These are phyloP conservation scores for Erigeron canadensis DNA, from an alignment of 129 eudicot genomes.

Conservation along the genomic window DNA sequence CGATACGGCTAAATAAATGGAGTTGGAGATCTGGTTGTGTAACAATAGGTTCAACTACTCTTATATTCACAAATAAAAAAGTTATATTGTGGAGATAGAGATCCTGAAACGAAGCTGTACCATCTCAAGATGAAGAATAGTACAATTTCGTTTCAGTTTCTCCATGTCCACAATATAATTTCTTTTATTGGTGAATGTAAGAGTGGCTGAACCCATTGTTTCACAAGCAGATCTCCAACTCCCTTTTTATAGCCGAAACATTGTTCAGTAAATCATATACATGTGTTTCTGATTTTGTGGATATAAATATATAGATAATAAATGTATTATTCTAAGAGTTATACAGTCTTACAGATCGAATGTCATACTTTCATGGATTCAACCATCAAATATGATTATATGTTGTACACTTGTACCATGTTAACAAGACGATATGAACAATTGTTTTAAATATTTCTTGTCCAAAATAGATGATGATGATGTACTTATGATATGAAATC, in stretches of 20 bases:
- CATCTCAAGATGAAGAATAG: constrained; percentile 18
- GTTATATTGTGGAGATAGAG: constrained; percentile 63
- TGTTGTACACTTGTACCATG: not conserved
- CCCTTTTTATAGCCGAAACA: constrained; percentile 43
- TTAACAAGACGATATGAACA: not conserved
- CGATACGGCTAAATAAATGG: constrained; percentile 31
- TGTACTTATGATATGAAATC: not conserved
- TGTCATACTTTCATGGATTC: no score
- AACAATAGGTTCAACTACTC: constrained; percentile 84
- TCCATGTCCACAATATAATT: constrained; percentile 59
- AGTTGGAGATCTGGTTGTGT: constrained; percentile 67
- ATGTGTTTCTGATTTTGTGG: no score
- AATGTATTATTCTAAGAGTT: no score
- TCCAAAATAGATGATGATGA: constrained; percentile 5
- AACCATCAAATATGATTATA: no score
- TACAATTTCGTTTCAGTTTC: constrained; percentile 46
- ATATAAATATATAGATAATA: no score
- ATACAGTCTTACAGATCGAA: no score
- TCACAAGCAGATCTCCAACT: constrained; percentile 59
- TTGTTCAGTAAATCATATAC: no score
- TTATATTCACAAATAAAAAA: constrained; percentile 61
- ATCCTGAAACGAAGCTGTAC: constrained; percentile 47
- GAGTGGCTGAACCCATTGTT: constrained; percentile 70
- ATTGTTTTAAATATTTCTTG: not conserved
- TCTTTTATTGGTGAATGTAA: constrained; percentile 62